phyloP scores from a whole-genome alignment of 306 rosid genomes.

The Mimosa pudica region DNA sequence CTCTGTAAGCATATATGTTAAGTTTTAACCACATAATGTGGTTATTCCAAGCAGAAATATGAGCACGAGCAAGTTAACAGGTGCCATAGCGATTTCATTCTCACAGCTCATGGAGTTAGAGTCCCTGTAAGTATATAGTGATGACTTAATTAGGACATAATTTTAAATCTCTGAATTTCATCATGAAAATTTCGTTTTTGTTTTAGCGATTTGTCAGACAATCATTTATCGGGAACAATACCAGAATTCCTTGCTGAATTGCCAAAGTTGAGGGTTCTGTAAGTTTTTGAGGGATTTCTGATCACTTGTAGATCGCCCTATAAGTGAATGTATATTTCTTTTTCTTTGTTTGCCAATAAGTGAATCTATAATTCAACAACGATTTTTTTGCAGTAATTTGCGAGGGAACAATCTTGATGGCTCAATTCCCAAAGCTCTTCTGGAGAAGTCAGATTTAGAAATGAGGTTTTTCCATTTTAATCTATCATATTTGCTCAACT shows the following conservation, averaged over 20 bases:
- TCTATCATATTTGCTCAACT: background rate
- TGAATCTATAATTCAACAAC: background rate
- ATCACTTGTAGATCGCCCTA: background rate
- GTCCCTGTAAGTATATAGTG: constrained; percentile 17
- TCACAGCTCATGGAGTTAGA: constrained; percentile 2
- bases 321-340: background rate
- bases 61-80: background rate
- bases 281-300: background rate
- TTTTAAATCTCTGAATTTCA: background rate
- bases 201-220: constrained; percentile 45
- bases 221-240: constrained; percentile 40
- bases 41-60: constrained; percentile 6
- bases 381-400: constrained; percentile 21
- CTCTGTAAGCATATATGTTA: too few species aligned
- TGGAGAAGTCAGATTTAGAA: constrained; percentile 18
- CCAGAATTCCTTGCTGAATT: constrained; percentile 36
- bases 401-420: constrained; percentile 34
- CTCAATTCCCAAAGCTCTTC: constrained; percentile 32
- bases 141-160: background rate
- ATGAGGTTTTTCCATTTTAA: constrained; percentile 18
- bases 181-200: background rate
- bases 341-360: constrained; percentile 34
- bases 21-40: background rate
- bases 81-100: background rate
- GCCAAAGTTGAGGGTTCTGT: background rate